Base-by-base conservation (phyloP, 2,329 filamentous ascomycete species). In the Hypoxylon sp. region DNA sequence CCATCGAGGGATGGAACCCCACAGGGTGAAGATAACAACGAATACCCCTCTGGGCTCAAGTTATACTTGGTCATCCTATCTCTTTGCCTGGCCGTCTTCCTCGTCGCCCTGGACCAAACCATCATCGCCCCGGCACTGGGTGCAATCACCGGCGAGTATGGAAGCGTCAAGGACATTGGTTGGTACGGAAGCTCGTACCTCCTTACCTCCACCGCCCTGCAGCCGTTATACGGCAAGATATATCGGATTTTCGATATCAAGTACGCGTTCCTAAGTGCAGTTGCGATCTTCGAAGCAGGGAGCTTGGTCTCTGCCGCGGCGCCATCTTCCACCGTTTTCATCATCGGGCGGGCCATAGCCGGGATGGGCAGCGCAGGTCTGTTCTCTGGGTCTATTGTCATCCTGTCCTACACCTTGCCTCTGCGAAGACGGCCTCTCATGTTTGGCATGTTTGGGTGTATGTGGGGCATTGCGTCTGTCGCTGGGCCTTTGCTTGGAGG, bases 331-430 rank as follows among this genome's bases (percentile, higher is more conserved):
- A 72, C 76, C 0, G 65, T 75, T 19, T 78, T 82, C 26, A 80
- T 82, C 26, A 67, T 80, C 14, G 80, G 80, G 1, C 78, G 80
- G 0, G 80, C 80, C 2, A 65, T 82, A 3, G 78, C 75, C 5
- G 80, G 80, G 11, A 64, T 81, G 5, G 80, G 80, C 19, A 61
- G 54, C 46, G 70, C 70, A 11, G 72, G 72, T 9, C 39, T 72
- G n/a, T 65, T 73, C n/a, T 68, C 61, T n/a, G 69, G 72, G 8
- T 66, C 65, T 14, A 61, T 68, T 37, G 66, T 69, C 39, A 70
- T 74, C 52, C 63, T 74, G 5, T 65, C 72, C 3, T 70, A 72
- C 56, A 35, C 59, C 1, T 26, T 74, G 5, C 65, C 69, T 2
- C 54, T 73, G 47, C 57, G 65, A 5, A 58, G 26, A 10, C 68